phyloP scores from a whole-genome alignment of 345 rosid species.

The Barbarea vulgaris region DNA sequence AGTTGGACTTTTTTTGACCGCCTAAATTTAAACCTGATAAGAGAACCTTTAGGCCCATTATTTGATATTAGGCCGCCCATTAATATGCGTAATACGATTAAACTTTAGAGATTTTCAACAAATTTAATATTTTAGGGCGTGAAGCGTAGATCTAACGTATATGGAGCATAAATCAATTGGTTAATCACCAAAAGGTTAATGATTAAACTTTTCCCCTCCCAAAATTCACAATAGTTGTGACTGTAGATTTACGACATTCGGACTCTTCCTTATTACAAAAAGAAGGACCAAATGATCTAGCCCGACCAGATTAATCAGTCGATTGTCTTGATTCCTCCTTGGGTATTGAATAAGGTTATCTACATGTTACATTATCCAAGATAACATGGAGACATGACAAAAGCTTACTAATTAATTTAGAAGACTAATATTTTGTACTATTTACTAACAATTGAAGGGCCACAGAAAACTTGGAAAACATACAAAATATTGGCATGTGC shows the following conservation, averaged over 20 bases:
- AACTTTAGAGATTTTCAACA: neutral
- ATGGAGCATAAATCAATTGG: neutral
- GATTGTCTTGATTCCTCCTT: slow-evolving; percentile 15
- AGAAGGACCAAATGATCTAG: neutral
- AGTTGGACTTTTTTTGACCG: neutral
- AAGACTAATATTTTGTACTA: neutral
- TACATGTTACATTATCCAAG: neutral
- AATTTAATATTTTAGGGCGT: neutral
- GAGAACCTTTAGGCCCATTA: neutral
- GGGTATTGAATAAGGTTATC: neutral
- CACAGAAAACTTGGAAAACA: neutral
- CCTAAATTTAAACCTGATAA: neutral
- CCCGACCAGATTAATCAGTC: slow-evolving; percentile 10
- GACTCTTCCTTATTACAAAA: neutral
- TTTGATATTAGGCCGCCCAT: no score
- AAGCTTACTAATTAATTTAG: neutral
- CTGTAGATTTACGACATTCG: neutral
- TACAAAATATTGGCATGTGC: slow-evolving; percentile 31
- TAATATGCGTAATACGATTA: neutral
- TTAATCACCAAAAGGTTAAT: neutral
- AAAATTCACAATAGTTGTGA: neutral
- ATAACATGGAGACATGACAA: neutral
- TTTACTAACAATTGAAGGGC: no score
- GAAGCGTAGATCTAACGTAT: neutral
- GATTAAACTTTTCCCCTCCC: neutral